Percentiles rank a stretch among this genome's conserved stretches.
These are phyloP conservation scores for Abrus pulchellus DNA, from an alignment of 306 rosid species.

Conservation along the genomic window DNA sequence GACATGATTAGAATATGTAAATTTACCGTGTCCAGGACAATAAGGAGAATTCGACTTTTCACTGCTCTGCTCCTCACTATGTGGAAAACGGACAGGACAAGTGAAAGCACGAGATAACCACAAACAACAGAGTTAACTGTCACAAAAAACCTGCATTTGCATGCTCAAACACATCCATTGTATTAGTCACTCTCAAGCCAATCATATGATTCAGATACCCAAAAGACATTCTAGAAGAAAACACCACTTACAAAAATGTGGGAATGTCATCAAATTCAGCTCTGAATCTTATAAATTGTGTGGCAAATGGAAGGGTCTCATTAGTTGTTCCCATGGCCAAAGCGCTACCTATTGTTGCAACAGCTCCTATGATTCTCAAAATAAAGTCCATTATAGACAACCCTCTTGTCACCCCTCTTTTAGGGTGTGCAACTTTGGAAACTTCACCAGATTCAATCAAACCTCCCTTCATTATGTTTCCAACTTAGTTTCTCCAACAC, in stretches of 20 bases:
- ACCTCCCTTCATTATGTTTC: slow-evolving; percentile 38
- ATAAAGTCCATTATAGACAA: slow-evolving; percentile 58
- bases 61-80: slow-evolving; percentile 55
- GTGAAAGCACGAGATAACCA: slow-evolving; percentile 69
- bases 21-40: slow-evolving; percentile 71
- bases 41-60: slow-evolving; percentile 57
- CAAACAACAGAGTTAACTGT: slow-evolving; percentile 65
- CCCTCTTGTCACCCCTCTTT: slow-evolving; percentile 53
- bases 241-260: slow-evolving; percentile 55
- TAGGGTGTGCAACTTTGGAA: slow-evolving; percentile 14
- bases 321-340: slow-evolving; percentile 54
- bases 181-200: not conserved
- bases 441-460: slow-evolving; percentile 47
- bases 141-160: slow-evolving; percentile 71
- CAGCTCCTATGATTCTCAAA: slow-evolving; percentile 54
- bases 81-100: slow-evolving; percentile 62
- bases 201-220: not conserved
- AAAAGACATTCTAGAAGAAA: not conserved
- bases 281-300: slow-evolving; percentile 54
- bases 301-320: slow-evolving; percentile 59
- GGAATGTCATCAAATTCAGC: slow-evolving; percentile 68
- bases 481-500: not conserved
- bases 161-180: slow-evolving; percentile 26
- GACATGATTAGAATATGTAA: not conserved
- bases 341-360: slow-evolving; percentile 56